phyloP scores from a whole-genome alignment of 164 flowering plant species.

The Platanus orientalis region DNA sequence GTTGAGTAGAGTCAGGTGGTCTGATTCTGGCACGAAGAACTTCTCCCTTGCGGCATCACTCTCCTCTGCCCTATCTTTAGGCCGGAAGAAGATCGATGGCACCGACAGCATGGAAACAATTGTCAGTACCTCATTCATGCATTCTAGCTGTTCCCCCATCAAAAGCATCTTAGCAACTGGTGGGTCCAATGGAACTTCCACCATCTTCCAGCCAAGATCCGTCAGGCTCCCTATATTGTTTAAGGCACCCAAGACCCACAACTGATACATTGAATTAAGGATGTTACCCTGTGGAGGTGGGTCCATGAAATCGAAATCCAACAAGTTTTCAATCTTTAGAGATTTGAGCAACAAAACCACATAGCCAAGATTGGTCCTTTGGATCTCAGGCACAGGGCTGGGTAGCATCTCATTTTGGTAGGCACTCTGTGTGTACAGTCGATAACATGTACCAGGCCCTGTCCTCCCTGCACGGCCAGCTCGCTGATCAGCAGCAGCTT shows the following conservation, averaged over 20 bases:
- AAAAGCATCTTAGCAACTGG: constrained; percentile 94
- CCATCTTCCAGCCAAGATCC: constrained; percentile 93
- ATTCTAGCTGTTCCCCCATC: constrained; percentile 68
- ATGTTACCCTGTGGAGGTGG: constrained; percentile 97
- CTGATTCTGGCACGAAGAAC: constrained; percentile 86
- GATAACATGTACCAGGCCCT: constrained; percentile 90
- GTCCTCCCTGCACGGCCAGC: constrained; percentile 97
- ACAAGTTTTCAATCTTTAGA: constrained; percentile 69
- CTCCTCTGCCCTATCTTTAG: constrained; percentile 82
- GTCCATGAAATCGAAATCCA: constrained; percentile 97
- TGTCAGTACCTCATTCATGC: constrained; percentile 77
- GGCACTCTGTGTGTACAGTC: constrained; percentile 78
- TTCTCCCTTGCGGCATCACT: constrained; percentile 93
- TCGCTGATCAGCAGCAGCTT: constrained; percentile 91
- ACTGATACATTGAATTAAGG: constrained; percentile 88
- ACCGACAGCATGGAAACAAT: constrained; percentile 96
- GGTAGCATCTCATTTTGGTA: constrained; percentile 82
- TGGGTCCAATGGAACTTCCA: constrained; percentile 89
- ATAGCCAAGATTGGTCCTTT: constrained; percentile 87
- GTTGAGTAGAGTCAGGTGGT: constrained; percentile 81
- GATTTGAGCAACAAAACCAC: constrained; percentile 83
- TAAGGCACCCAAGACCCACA: constrained; percentile 92
- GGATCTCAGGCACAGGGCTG: constrained; percentile 90
- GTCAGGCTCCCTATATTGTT: constrained; percentile 72
- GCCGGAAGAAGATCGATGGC: constrained; percentile 91